Base-by-base conservation (phyloP, 495 filamentous ascomycete species). In the Schizothecium vesticola region DNA sequence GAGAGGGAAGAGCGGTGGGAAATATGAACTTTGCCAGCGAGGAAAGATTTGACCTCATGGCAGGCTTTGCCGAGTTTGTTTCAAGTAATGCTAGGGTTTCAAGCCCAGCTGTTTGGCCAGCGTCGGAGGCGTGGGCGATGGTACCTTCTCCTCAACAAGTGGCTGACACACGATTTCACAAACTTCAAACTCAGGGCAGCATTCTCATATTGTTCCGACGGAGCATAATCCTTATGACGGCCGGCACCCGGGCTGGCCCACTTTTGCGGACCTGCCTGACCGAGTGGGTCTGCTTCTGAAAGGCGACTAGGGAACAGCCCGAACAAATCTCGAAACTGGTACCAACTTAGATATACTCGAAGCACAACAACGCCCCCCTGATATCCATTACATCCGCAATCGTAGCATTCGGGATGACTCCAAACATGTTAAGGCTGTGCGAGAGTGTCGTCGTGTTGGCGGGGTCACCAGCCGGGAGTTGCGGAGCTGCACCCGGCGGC, bases 321-420 rank as follows among this genome's bases (percentile, higher is more conserved):
- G 16, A 2, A 51, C 36, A 51, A 51, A 3, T 51, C 43, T 0
- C 43, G 43, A 7, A 7, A 6, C 43, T 4, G 4, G 13, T 13
- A 16, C 33, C 33, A 7, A n/a, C 56, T 66, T 22, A 69, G 8
- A 60, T 67, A 51, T 81, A 82, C 21, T 61, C 69, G 66, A 79
- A 80, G 61, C 79, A 83, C 8, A 81, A 67, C 36, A 74, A 70
- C 4, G 73, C 71, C 8, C 71, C 77, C 63, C 74, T 66, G 22
- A 73, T 73, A 65, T 81, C 78, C 81, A 82, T 82, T 23, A 81
- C 74, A 59, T 79, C 66, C 3, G 67, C 59, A 51, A 80, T 73
- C 0, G 70, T 77, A 12, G 75, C 70, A 55, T 68, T 70, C 3
- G 72, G 70, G 21, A 69, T 62, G 10, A 23, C 58, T 16, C 67